Evolutionary conservation across 208 protist genomes (phyloP).

Genomic region (Phytomonas francai): DNA sequence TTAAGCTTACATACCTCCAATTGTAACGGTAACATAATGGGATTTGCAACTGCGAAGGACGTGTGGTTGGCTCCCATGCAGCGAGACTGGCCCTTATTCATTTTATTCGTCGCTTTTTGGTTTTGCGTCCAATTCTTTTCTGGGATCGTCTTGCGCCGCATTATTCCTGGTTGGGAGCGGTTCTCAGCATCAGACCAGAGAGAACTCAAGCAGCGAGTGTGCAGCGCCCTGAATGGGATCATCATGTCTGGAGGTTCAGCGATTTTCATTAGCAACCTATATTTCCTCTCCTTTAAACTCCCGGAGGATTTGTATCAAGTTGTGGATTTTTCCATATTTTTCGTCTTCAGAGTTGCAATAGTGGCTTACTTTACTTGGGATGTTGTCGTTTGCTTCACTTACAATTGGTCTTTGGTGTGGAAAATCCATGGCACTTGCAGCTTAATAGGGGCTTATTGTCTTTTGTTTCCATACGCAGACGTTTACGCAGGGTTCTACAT

Average conservation of each 20-base stretch:
- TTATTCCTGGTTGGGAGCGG: conserved; percentile 26
- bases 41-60: conserved; percentile 45
- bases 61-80: conserved; percentile 54
- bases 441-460: conserved; percentile 56
- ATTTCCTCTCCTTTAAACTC: conserved; percentile 20
- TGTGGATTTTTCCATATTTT: background rate
- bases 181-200: conserved; percentile 28
- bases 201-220: conserved; percentile 57
- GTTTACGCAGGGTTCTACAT: conserved; percentile 73
- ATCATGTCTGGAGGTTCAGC: conserved; percentile 56
- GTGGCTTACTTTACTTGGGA: conserved; percentile 78
- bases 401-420: conserved; percentile 59
- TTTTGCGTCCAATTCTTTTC: conserved; percentile 36
- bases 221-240: conserved; percentile 56
- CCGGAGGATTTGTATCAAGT: conserved; percentile 14
- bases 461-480: conserved; percentile 73
- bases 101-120: conserved; percentile 49
- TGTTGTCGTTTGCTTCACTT: conserved; percentile 63
- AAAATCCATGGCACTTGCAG: conserved; percentile 70
- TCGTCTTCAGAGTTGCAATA: conserved; percentile 53
- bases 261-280: conserved; percentile 45
- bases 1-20: background rate
- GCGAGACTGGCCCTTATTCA: conserved; percentile 42
- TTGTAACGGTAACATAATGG: conserved; percentile 16
- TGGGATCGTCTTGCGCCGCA: conserved; percentile 19